Base-by-base conservation (phyloP, 768 basidiomycete genomes). In the Rhodocollybia butyracea region DNA sequence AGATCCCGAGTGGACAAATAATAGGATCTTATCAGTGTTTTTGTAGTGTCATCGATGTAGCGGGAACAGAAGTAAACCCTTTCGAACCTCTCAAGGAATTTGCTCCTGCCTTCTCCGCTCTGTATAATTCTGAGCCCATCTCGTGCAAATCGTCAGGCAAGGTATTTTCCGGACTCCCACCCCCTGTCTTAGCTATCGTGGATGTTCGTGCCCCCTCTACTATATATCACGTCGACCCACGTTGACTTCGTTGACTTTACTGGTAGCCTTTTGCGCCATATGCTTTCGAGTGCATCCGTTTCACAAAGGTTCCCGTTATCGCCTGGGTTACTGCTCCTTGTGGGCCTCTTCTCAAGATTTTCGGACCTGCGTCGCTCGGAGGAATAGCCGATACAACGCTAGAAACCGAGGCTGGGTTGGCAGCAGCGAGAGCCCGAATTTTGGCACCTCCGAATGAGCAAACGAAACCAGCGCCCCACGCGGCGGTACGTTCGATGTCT, bases 51-150 rank as follows among this genome's bases (percentile, higher is more conserved):
- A 54, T 54, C 10, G 52, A 54, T 19, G 30, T 54, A 1, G 26
- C 52, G 12, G 52, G 52, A 19, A 19, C 30, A 22, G 4, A 15
- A 17, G n/a, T 43, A 7, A 43, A 43, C 29, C 24, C 30, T 30
- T 43, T 54, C n/a, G 30, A 39, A 32, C 39, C 39, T 31, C 39
- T 54, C 26, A 15, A 17, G 7, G 40, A 54, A 43, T 54, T 54
- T 32, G 52, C 15, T 15, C 52, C 41, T 7, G 41, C 41, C n/a
- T 54, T 27, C 21, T 17, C 32, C 6, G 52, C 52, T 22, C 12
- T 54, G 11, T 54, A 30, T 27, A 42, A 24, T 5, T 41, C 30
- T 3, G 39, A 54, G 22, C 30, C 52, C n/a, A 32, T 54, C 15
- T 11, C 8, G 26, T 54, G 52, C 39, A 41, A 42, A 30, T 42